Base-by-base conservation (phyloP, 352 stramenopile species). In the Pythium brassicae region DNA sequence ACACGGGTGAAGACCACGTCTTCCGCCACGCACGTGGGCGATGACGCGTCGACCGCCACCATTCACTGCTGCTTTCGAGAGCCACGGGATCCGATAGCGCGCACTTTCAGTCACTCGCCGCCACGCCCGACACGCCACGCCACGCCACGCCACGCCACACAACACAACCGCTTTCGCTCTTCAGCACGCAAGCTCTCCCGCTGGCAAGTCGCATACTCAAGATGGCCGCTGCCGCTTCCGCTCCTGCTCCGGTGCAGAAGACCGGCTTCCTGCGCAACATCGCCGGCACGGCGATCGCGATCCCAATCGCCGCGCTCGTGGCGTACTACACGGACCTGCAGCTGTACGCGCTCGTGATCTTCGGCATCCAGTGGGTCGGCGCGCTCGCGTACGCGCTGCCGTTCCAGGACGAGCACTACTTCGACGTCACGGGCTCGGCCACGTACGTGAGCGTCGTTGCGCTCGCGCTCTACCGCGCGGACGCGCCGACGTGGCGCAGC, bases 401-500 rank as follows among this genome's bases (percentile, higher is more conserved):
- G 32, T 72, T 76, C 35, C 60, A 89, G 48, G 79, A 81, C 44
- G 83, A 93, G 61, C 79, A 68, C 20, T 89, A 83, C 57, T 86
- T 89, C 61, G 82, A 94, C 58, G 60, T 92, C 50, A 90, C 77
- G 35, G 83, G 83, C 61, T 77, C 83, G 43, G 35, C 67, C 27
- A 94, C 83, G 29, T 89, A 82, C 62, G 74, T 76, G 23, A 61
- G 54, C 4, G 69, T 92, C 20, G 78, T 68, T 10, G 32, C 74
- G 44, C 63, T 83, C 23, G 71, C 68, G 26, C 72, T 73, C 47
- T 43, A 56, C 25, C 50, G 68, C 39, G 59, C 59, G 2, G 64
- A 70, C 5, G 59, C 62, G 37, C 64, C 71, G 35, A 69, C 59
- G 12, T 84, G 75, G 73, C 75, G 78, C 40, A 76, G 68, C 27